phyloP scores from a whole-genome alignment of 2,329 filamentous ascomycete species.

The Aspergillus pseudoviridinutans region DNA sequence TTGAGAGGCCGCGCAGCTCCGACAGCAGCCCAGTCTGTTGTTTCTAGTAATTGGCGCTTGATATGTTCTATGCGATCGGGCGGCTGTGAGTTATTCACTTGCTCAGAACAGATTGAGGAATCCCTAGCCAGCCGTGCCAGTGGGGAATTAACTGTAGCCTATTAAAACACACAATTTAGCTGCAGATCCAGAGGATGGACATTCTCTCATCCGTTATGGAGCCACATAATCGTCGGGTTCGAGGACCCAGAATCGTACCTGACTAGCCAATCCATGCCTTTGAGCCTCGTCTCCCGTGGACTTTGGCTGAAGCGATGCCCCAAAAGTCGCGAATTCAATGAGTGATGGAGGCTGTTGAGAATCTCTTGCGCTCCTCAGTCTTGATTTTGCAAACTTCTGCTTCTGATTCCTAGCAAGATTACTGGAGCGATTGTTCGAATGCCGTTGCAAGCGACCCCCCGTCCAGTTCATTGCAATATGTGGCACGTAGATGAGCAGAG shows the following conservation, averaged over 20 bases:
- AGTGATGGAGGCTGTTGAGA: not conserved
- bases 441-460: slow-evolving; percentile 39
- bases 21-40: slow-evolving; percentile 37
- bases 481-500: not conserved
- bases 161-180: not conserved
- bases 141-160: not conserved
- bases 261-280: not conserved
- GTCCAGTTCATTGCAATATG: slow-evolving; percentile 41
- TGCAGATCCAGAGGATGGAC: too few species aligned
- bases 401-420: slow-evolving; percentile 25
- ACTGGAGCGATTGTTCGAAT: slow-evolving; percentile 30
- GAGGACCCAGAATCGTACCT: not conserved
- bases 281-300: not conserved
- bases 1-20: slow-evolving; percentile 31
- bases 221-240: not conserved
- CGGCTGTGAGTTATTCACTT: not conserved
- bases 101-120: not conserved
- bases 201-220: too few species aligned
- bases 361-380: slow-evolving; percentile 14
- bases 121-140: not conserved
- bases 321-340: not conserved
- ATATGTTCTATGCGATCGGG: slow-evolving; percentile 20
- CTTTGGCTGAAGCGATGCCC: not conserved
- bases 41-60: slow-evolving; percentile 32
- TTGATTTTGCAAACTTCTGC: slow-evolving; percentile 32